phyloP scores from a whole-genome alignment of 169 alveolate species.

The Plasmodium falciparum region DNA sequence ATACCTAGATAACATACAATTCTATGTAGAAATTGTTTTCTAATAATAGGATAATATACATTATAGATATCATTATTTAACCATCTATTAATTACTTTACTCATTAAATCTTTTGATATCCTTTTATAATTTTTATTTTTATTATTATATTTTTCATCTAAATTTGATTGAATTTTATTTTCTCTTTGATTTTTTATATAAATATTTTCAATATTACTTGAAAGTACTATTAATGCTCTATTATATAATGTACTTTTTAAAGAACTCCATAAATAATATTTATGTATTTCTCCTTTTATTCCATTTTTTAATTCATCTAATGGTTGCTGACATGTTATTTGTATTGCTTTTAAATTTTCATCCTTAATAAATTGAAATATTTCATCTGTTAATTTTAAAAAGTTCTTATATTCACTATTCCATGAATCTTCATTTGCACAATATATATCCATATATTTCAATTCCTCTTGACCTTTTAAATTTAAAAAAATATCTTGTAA shows the following conservation, averaged over 20 bases:
- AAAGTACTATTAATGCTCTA: slow-evolving; percentile 71
- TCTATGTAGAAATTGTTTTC: slow-evolving; percentile 66
- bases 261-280: slow-evolving; percentile 74
- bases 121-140: slow-evolving; percentile 46
- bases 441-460: slow-evolving; percentile 74
- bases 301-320: slow-evolving; percentile 75
- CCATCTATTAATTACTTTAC: slow-evolving; percentile 78
- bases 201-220: slow-evolving; percentile 75
- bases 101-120: slow-evolving; percentile 77
- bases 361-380: slow-evolving; percentile 64
- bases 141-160: slow-evolving; percentile 33
- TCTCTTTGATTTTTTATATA: slow-evolving; percentile 74
- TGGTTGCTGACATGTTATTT: slow-evolving; percentile 76
- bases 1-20: slow-evolving; percentile 60
- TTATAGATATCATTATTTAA: slow-evolving; percentile 70
- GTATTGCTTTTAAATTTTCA: slow-evolving; percentile 76
- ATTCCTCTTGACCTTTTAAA: slow-evolving; percentile 73
- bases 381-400: slow-evolving; percentile 68
- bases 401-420: slow-evolving; percentile 63
- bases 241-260: slow-evolving; percentile 44
- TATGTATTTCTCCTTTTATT: slow-evolving; percentile 53
- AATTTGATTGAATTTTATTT: slow-evolving; percentile 52
- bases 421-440: slow-evolving; percentile 77
- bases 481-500: slow-evolving; percentile 67
- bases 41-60: slow-evolving; percentile 62